phyloP scores from a whole-genome alignment of 306 rosid genomes.

The Quercus glauca region DNA sequence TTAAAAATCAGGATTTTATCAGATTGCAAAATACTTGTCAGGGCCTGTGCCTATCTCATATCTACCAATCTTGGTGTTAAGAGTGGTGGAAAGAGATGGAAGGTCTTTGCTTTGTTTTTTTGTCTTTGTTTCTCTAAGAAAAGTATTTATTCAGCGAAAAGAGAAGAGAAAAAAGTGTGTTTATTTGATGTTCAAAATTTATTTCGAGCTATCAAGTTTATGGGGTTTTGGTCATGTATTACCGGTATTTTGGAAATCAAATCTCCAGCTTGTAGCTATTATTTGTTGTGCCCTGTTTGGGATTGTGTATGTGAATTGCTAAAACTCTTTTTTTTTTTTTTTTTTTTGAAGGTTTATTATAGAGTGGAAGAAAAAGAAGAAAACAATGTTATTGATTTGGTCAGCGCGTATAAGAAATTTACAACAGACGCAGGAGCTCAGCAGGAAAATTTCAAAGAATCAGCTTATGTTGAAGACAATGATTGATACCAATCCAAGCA shows the following conservation, averaged over 20 bases:
- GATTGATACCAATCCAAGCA: conserved; percentile 5
- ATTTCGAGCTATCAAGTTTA: background rate
- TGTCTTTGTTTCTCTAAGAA: too few relatives aligned
- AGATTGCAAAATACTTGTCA: background rate
- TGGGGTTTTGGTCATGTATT: background rate
- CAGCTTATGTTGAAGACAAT: conserved; percentile 8
- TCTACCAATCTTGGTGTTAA: too few relatives aligned
- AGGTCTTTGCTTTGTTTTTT: too few relatives aligned
- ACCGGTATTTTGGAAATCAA: background rate
- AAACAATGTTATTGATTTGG: conserved; percentile 11
- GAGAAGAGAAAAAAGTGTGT: background rate
- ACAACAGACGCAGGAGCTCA: conserved; percentile 3
- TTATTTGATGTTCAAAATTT: conserved; percentile 3
- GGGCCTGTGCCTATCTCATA: too few relatives aligned
- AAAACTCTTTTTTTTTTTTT: conserved; percentile 9
- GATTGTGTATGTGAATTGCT: conserved; percentile 12
- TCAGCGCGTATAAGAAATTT: conserved; percentile 16
- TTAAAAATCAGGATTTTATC: background rate
- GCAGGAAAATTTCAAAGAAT: conserved; percentile 12
- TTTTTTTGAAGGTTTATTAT: conserved; percentile 50
- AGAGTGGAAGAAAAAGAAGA: conserved; percentile 60
- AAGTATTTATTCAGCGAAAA: too few relatives aligned
- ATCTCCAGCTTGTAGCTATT: background rate
- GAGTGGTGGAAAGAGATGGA: too few relatives aligned
- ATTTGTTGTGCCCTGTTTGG: conserved; percentile 1